Conservation (phyloP, 805 yeast genomes). For the Zygosaccharomyces kombuchaensis region DNA sequence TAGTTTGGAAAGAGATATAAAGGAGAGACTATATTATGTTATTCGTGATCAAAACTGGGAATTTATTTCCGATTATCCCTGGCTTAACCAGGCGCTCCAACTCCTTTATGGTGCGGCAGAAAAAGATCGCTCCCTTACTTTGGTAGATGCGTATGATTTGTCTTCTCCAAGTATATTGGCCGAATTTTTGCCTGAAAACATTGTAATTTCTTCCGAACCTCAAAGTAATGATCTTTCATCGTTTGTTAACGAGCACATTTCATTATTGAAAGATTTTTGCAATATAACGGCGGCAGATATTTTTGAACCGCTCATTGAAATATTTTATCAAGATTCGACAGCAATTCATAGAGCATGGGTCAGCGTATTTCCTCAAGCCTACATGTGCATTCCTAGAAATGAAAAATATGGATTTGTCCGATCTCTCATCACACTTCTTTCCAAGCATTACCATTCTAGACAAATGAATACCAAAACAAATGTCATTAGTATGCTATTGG, state of each 20-base stretch:
- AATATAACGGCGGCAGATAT: constrained; percentile 54
- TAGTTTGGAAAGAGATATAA: constrained; percentile 72
- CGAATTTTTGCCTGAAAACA: constrained; percentile 17
- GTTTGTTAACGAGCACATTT: constrained; percentile 36
- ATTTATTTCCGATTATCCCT: constrained; percentile 81
- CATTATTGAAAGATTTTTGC: constrained; percentile 27
- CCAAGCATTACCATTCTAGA: constrained; percentile 89
- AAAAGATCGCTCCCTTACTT: constrained; percentile 41
- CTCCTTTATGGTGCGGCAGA: constrained; percentile 76
- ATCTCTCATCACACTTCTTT: constrained; percentile 67
- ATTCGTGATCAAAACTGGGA: constrained; percentile 98
- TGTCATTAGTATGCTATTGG: constrained; percentile 77
- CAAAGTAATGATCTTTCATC: constrained; percentile 24
- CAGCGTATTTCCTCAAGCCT: constrained; percentile 75
- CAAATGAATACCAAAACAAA: constrained; percentile 85
- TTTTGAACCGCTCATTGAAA: constrained; percentile 66
- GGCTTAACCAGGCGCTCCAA: constrained; percentile 93
- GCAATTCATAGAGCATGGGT: constrained; percentile 83
- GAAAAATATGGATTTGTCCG: constrained; percentile 84
- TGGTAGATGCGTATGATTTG: constrained; percentile 49
- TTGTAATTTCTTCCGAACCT: constrained; percentile 11
- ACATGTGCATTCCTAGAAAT: constrained; percentile 65
- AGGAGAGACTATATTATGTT: constrained; percentile 77
- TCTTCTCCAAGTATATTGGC: constrained; percentile 37
- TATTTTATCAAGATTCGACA: constrained; percentile 76